Conservation (phyloP, 2,329 filamentous ascomycete genomes). For the Neonectria hederae region DNA sequence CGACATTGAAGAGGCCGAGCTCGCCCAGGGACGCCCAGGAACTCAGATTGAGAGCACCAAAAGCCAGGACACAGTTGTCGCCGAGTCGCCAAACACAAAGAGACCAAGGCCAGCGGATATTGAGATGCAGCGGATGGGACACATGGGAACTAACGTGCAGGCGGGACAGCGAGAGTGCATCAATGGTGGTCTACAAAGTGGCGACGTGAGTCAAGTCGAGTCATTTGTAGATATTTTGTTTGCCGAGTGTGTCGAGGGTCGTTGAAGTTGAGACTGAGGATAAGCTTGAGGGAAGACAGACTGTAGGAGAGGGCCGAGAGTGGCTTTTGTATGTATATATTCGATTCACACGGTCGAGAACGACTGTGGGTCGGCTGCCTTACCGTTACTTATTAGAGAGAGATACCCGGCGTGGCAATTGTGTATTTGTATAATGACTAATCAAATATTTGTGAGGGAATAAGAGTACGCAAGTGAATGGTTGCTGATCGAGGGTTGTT, state of each 20-base stretch:
- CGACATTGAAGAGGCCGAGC: constrained; percentile 47
- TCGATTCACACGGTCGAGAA: background rate
- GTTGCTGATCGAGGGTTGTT: background rate
- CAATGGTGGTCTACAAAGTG: constrained; percentile 25
- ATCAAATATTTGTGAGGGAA: background rate
- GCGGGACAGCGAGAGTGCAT: constrained; percentile 27
- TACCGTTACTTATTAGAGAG: background rate
- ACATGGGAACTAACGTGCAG: constrained; percentile 38
- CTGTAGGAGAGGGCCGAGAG: background rate
- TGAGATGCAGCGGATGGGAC: constrained; percentile 38
- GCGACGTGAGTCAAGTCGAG: constrained; percentile 23
- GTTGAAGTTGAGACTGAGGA: constrained; percentile 15
- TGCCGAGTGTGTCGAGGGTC: constrained; percentile 38
- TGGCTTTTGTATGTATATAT: background rate
- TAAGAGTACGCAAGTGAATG: background rate
- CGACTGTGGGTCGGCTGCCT: background rate
- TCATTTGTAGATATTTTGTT: constrained; percentile 41
- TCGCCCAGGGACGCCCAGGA: constrained; percentile 16
- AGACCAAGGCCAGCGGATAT: constrained; percentile 29
- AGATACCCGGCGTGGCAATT: background rate
- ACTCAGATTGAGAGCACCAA: constrained; percentile 17
- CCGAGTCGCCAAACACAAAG: constrained; percentile 21
- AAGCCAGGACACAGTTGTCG: constrained; percentile 16
- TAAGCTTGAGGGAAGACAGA: background rate
- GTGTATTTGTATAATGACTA: constrained; percentile 1